phyloP scores from a whole-genome alignment of 1,284 basidiomycete species.

The Anthracocystis walkeri region DNA sequence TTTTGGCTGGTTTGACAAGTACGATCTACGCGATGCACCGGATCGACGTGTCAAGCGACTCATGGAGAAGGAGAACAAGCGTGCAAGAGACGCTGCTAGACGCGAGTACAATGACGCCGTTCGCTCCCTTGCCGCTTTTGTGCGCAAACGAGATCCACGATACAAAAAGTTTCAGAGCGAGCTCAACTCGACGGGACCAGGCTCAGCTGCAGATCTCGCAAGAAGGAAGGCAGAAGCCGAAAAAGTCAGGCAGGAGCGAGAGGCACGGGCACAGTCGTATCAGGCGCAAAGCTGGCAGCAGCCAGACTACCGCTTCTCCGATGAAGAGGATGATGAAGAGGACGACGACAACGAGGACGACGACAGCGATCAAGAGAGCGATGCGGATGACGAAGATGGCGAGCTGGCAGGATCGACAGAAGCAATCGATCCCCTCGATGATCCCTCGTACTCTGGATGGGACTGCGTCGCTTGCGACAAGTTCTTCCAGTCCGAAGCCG shows the following conservation, averaged over 20 bases:
- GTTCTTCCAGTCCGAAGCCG: slow-evolving; percentile 88
- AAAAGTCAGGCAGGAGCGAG: slow-evolving; percentile 65
- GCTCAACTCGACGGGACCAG: slow-evolving; percentile 78
- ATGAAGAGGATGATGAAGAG: slow-evolving; percentile 37
- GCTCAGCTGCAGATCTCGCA: slow-evolving; percentile 71
- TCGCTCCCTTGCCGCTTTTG: slow-evolving; percentile 79
- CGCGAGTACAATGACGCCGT: slow-evolving; percentile 94
- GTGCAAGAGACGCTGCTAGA: slow-evolving; percentile 84
- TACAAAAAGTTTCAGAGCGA: slow-evolving; percentile 75
- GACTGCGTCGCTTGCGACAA: slow-evolving; percentile 97
- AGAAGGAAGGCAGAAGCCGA: slow-evolving; percentile 73
- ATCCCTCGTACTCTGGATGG: slow-evolving; percentile 72
- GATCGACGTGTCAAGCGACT: slow-evolving; percentile 83
- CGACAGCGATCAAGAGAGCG: slow-evolving; percentile 15
- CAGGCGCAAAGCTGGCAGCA: slow-evolving; percentile 63
- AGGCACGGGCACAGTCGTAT: slow-evolving; percentile 77
- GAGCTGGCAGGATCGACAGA: slow-evolving; percentile 6
- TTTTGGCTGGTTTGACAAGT: slow-evolving; percentile 89
- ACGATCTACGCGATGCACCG: slow-evolving; percentile 85
- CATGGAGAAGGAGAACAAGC: slow-evolving; percentile 97
- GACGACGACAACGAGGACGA: slow-evolving; percentile 18
- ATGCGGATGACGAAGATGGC: slow-evolving; percentile 29
- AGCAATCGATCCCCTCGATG: slow-evolving; percentile 16
- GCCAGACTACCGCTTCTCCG: slow-evolving; percentile 56
- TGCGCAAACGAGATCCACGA: slow-evolving; percentile 93